Evolutionary conservation across 2,329 filamentous ascomycete species (phyloP), one percentile per base, ranked within the genome.

Genomic region (Aspergillus novofumigatus): DNA sequence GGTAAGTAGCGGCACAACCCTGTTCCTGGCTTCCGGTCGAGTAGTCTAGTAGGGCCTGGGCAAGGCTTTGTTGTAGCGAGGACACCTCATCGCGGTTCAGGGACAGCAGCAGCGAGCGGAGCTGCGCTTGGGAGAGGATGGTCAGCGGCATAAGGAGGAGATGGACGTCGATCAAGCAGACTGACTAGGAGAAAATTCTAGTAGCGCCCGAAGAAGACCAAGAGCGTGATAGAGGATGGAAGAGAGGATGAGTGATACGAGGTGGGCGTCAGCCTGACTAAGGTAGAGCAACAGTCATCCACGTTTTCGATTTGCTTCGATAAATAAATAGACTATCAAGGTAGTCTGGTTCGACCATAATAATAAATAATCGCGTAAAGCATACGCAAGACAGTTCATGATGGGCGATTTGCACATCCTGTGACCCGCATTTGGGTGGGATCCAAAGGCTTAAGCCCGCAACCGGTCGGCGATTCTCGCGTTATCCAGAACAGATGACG

Each of bases 11-110:
- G 54, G 80, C 82, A 63, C 83, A 86, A 38, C 81, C 81, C 38
- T 83, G 76, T 41, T 81, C 79, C 55, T 87, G 84, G 25, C 79
- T 81, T 3, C 83, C 81, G 14, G 84, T 86, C 0, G 85, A 88
- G 66, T 88, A 89, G 66, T 85, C 83, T 64, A 85, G 83, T 4
- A 88, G 75, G 0, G 84, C 83, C 58, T 86, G 81, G 25, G 81
- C 81, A 4, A 88, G 79, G 25, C 78, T 81, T 61, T 78, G 72
- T 59, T 86, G 84, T 7, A 88, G 74, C n/a, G 79, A 72, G 26
- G 80, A 65, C 28, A 87, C 79, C 63, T 87, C 83, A 53, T 84
- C 79, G 53, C 78, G 80, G 42, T 73, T 80, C 52, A 87, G 75
- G 11, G 81, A 80, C 49, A 82, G 77, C 7, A 87, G 77, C 7